These are phyloP conservation scores for Nicotiana benthamiana DNA, from an alignment of 257 asterid species.

Conservation along the genomic window DNA sequence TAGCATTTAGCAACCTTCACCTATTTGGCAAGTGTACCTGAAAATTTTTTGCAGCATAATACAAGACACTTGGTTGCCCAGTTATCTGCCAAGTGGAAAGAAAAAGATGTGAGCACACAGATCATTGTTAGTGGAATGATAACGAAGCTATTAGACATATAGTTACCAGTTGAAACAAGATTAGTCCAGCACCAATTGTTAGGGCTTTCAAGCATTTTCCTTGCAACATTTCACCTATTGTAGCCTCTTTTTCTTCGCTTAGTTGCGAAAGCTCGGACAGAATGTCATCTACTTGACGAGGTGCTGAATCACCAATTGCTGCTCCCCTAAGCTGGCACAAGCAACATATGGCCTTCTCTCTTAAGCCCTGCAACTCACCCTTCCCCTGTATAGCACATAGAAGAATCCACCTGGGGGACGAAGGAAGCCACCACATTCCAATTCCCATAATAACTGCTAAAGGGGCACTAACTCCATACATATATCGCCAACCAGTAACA, in stretches of 20 bases:
- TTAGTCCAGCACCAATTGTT: conserved; percentile 76
- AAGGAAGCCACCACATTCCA: conserved; percentile 98
- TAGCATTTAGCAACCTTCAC: neutral
- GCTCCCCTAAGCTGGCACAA: conserved; percentile 73
- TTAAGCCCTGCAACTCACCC: conserved; percentile 47
- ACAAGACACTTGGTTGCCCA: conserved; percentile 97
- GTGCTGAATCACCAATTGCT: conserved; percentile 44
- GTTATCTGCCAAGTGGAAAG: conserved; percentile 60
- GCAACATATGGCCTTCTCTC: conserved; percentile 65
- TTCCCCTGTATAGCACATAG: conserved; percentile 74
- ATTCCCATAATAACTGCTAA: conserved; percentile 71
- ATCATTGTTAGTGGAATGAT: neutral
- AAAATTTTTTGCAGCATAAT: conserved; percentile 87
- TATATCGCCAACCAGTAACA: conserved; percentile 86
- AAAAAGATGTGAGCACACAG: conserved; percentile 15
- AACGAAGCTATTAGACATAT: conserved; percentile 4
- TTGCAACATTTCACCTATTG: conserved; percentile 67
- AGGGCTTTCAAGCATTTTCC: conserved; percentile 98
- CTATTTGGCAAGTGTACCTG: conserved; percentile 46
- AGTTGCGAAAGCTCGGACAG: conserved; percentile 75
- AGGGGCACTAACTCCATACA: conserved; percentile 72
- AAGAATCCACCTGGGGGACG: conserved; percentile 97
- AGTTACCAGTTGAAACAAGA: conserved; percentile 89
- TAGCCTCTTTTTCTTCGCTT: conserved; percentile 64
- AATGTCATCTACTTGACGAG: conserved; percentile 75